Conservation (phyloP, 768 basidiomycete genomes). For the Dentipellis fragilis region DNA sequence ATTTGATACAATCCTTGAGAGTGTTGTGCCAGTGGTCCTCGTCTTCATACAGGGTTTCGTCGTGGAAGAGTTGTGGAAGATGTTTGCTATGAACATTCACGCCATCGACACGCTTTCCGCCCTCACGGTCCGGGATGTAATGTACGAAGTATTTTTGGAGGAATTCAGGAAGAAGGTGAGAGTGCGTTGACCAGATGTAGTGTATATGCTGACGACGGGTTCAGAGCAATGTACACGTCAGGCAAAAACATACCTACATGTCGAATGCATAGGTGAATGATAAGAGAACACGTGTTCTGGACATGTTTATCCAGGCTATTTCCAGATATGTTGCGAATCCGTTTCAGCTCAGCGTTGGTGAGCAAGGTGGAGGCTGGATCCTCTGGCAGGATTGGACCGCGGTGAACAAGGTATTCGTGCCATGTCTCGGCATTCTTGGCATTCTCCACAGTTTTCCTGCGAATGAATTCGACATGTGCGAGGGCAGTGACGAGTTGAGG, state of each 20-base stretch:
- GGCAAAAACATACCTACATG: neutral
- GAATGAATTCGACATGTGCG: conserved; percentile 9
- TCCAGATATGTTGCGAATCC: too few species aligned
- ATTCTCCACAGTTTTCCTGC: conserved; percentile 8
- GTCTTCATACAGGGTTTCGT: neutral
- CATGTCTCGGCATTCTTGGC: conserved; percentile 2
- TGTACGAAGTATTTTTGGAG: neutral
- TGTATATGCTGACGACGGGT: too few species aligned
- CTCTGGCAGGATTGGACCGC: too few species aligned
- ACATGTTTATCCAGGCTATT: neutral
- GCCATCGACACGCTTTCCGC: neutral
- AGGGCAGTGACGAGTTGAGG: conserved; percentile 10
- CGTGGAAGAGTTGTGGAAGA: neutral
- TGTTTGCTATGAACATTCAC: neutral
- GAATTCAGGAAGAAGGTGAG: neutral
- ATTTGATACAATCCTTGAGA: neutral
- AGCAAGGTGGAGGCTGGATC: too few species aligned
- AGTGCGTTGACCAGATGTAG: neutral
- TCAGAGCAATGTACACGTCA: too few species aligned
- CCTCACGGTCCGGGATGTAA: neutral
- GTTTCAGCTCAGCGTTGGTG: too few species aligned
- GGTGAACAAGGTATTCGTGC: too few species aligned
- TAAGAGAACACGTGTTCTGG: too few species aligned
- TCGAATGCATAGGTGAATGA: neutral
- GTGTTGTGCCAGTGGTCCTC: neutral